Conservation (phyloP, 352 stramenopile species). For the Phytophthora pini region DNA sequence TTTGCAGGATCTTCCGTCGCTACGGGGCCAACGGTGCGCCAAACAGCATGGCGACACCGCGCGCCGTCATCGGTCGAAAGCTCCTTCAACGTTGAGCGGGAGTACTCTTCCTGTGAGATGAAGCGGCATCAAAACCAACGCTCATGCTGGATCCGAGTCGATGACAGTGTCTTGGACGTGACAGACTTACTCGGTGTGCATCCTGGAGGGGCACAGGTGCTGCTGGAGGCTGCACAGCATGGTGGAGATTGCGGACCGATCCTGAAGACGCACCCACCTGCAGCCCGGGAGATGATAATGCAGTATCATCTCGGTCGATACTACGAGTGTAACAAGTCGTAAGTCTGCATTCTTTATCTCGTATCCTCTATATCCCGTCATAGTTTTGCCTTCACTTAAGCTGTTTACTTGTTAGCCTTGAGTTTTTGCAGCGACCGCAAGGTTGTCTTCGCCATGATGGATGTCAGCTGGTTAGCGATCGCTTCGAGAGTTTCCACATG, state of each 20-base stretch:
- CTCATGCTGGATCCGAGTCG: slow-evolving; percentile 93
- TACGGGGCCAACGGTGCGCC: slow-evolving; percentile 22
- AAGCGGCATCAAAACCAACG: slow-evolving; percentile 73
- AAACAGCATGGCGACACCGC: slow-evolving; percentile 37
- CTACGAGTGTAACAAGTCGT: slow-evolving; percentile 63
- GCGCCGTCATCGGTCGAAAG: slow-evolving; percentile 32
- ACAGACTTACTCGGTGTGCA: slow-evolving; percentile 90
- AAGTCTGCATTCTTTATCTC: slow-evolving; percentile 15
- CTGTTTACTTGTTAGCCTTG: slow-evolving; percentile 36
- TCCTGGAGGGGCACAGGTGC: slow-evolving; percentile 79
- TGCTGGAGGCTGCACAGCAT: slow-evolving; percentile 60
- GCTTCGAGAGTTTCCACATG: slow-evolving; percentile 56
- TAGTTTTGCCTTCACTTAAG: slow-evolving; percentile 3
- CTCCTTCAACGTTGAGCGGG: slow-evolving; percentile 50
- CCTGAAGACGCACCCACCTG: slow-evolving; percentile 59
- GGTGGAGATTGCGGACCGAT: slow-evolving; percentile 64
- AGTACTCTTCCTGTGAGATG: slow-evolving; percentile 92
- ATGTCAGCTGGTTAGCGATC: slow-evolving; percentile 52
- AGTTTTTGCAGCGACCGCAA: slow-evolving; percentile 74
- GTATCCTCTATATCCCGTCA: background rate
- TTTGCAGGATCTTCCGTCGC: slow-evolving; percentile 45
- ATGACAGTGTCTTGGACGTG: slow-evolving; percentile 91
- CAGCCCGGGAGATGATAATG: slow-evolving; percentile 47
- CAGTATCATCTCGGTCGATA: slow-evolving; percentile 72
- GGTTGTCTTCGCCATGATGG: slow-evolving; percentile 71